Evolutionary conservation across 176 grass and related monocot genomes (phyloP).

Genomic region (Raddia distichophylla): DNA sequence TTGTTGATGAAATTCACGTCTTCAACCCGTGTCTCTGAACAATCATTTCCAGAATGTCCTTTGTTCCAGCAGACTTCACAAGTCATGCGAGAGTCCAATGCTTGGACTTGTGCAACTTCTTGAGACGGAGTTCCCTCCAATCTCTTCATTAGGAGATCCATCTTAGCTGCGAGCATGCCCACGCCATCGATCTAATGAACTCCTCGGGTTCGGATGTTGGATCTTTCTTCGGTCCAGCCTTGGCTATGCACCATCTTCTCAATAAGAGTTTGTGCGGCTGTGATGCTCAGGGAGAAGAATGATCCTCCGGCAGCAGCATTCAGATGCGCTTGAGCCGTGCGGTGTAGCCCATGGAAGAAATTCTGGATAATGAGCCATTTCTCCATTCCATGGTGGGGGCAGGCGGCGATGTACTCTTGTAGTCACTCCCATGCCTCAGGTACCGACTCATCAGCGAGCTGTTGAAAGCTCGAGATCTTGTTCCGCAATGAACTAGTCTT

Average conservation of each 20-base stretch:
- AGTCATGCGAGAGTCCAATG: not conserved
- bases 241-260: not conserved
- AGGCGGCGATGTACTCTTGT: not conserved
- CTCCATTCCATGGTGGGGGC: not conserved
- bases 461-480: too few species aligned
- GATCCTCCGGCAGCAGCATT: not conserved
- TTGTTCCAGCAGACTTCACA: not conserved
- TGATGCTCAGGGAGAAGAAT: not conserved
- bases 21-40: not conserved
- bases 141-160: not conserved
- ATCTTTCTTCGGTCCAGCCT: too few species aligned
- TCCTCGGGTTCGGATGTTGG: not conserved
- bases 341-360: not conserved
- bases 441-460: not conserved
- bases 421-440: not conserved
- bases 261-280: not conserved
- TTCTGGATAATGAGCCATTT: too few species aligned
- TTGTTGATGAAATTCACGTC: not conserved
- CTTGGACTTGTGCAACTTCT: not conserved
- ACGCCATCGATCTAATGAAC: not conserved
- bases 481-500: not conserved
- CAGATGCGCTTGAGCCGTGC: not conserved
- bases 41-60: not conserved
- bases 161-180: not conserved
- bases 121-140: not conserved